A percentile compares a stretch with the other conserved stretches of the same genome.
phyloP scores from a whole-genome alignment of 805 yeast species.

The Tetrapisispora namnaoensis region DNA sequence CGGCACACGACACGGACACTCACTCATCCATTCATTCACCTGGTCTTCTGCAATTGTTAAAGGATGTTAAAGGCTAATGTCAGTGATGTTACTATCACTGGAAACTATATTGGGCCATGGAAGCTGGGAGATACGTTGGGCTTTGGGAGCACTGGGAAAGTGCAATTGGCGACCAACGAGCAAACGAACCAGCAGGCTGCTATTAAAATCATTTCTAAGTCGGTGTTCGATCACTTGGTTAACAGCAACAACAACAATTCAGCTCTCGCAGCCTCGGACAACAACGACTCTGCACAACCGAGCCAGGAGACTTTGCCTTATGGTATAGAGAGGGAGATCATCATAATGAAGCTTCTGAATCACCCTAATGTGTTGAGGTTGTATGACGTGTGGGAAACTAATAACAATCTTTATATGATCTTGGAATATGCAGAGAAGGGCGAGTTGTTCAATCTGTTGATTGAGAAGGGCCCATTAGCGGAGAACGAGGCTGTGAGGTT shows the following conservation, averaged over 20 bases:
- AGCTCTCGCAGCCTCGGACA: constrained; percentile 31
- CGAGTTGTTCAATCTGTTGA: constrained; percentile 84
- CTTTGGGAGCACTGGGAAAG: constrained; percentile 94
- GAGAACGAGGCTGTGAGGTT: constrained; percentile 86
- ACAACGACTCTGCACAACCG: background rate
- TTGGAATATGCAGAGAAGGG: constrained; percentile 97
- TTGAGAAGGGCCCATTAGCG: constrained; percentile 77
- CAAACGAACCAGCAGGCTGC: constrained; percentile 87
- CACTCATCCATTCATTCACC: background rate
- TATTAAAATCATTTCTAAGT: constrained; percentile 89
- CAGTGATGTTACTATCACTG: constrained; percentile 25
- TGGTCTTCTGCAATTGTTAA: background rate
- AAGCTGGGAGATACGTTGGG: constrained; percentile 90
- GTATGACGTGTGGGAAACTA: constrained; percentile 83
- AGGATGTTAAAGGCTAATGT: background rate
- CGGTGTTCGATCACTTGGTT: constrained; percentile 39
- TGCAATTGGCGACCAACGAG: constrained; percentile 79
- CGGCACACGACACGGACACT: no score
- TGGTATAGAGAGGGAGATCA: constrained; percentile 80
- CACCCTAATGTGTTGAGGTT: constrained; percentile 72
- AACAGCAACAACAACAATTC: constrained; percentile 22
- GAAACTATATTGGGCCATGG: constrained; percentile 77
- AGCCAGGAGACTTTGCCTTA: constrained; percentile 52
- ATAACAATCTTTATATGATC: constrained; percentile 72
- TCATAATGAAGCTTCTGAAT: constrained; percentile 70